Conservation (phyloP, 2,329 filamentous ascomycete genomes). For the Penicillium sp. region DNA sequence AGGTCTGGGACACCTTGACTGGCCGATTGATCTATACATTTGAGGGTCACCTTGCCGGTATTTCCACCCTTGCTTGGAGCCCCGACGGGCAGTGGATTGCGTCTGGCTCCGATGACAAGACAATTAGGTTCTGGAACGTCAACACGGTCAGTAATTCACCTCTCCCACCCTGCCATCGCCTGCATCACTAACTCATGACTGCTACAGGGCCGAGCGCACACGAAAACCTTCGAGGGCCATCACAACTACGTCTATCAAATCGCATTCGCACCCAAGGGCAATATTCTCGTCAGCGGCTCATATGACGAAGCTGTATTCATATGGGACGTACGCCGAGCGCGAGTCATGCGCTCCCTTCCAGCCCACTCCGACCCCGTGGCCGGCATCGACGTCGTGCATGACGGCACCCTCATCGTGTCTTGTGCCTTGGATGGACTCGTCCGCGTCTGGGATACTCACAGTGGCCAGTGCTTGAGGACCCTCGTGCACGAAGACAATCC, state of each 20-base stretch:
- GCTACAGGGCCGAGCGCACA: constrained; percentile 56
- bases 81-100: constrained; percentile 86
- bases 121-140: constrained; percentile 87
- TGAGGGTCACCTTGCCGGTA: constrained; percentile 88
- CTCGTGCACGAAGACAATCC: constrained; percentile 96
- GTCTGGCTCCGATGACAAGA: constrained; percentile 93
- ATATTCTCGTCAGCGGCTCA: constrained; percentile 91
- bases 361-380: constrained; percentile 94
- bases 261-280: constrained; percentile 96
- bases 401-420: constrained; percentile 88
- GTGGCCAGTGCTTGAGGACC: constrained; percentile 91
- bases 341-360: constrained; percentile 85
- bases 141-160: constrained; percentile 45
- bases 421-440: constrained; percentile 91
- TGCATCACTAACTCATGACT: not conserved
- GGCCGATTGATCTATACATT: constrained; percentile 84
- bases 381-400: constrained; percentile 88
- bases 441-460: constrained; percentile 93
- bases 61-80: constrained; percentile 92
- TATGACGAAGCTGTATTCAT: constrained; percentile 97
- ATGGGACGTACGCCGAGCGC: constrained; percentile 89
- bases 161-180: not conserved
- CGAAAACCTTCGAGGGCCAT: constrained; percentile 73
- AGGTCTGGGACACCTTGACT: constrained; percentile 81
- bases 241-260: constrained; percentile 96